Evolutionary conservation across 2,329 filamentous ascomycete genomes (phyloP).

Genomic region (Fusarium sp.): DNA sequence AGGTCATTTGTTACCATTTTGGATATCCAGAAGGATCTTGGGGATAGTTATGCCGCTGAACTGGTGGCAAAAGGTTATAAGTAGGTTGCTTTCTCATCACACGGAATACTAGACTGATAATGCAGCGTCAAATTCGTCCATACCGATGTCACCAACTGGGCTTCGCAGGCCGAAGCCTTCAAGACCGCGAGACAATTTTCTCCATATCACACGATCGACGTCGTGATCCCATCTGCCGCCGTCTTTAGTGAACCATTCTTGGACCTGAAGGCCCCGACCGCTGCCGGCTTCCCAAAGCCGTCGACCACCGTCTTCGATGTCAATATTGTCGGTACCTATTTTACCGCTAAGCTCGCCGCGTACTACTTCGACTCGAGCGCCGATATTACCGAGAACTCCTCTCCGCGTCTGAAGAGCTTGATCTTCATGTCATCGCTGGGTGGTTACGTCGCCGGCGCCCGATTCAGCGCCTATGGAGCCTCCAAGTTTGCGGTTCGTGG

Average conservation of each 20-base stretch:
- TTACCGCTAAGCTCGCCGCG: not conserved
- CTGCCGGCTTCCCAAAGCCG: not conserved
- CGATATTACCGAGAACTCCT: not conserved
- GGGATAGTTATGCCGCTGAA: not conserved
- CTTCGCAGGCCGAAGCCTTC: not conserved
- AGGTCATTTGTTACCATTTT: not conserved
- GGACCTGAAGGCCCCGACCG: not conserved
- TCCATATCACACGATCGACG: not conserved
- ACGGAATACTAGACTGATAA: not conserved
- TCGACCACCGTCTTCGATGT: not conserved
- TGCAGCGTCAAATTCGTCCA: not conserved
- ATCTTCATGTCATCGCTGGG: slow-evolving; percentile 2
- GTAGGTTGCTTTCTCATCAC: not conserved
- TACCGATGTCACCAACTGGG: not conserved
- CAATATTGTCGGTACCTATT: not conserved
- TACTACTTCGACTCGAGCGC: not conserved
- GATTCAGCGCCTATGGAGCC: not conserved
- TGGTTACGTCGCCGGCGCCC: not conserved
- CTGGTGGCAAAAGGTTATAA: not conserved
- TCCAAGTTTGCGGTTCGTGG: slow-evolving; percentile 2
- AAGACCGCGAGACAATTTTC: not conserved
- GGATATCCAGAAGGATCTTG: not conserved
- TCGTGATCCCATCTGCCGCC: not conserved
- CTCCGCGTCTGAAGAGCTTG: not conserved
- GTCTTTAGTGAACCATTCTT: not conserved